A percentile compares a stretch with the other conserved stretches of the same genome.
Conservation (phyloP, 306 rosid genomes). For the Canavalia gladiata region DNA sequence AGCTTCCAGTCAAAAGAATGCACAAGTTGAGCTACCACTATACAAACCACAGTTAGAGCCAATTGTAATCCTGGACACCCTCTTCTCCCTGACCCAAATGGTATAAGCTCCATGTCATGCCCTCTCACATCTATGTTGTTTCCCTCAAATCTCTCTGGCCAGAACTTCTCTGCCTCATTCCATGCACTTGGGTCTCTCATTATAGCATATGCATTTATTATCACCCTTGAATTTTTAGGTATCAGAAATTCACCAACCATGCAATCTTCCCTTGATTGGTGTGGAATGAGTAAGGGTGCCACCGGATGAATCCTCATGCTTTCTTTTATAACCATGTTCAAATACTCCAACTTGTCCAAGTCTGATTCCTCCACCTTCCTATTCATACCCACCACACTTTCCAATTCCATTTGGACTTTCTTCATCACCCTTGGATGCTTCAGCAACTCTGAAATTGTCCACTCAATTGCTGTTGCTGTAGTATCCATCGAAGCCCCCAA, state of each 20-base stretch:
- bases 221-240: conserved; percentile 52
- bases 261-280: conserved; percentile 63
- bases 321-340: conserved; percentile 70
- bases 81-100: conserved; percentile 58
- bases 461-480: conserved; percentile 63
- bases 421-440: conserved; percentile 66
- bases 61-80: conserved; percentile 51
- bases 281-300: conserved; percentile 69
- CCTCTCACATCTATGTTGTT: conserved; percentile 45
- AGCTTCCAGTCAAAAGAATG: conserved; percentile 60
- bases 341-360: conserved; percentile 54
- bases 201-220: conserved; percentile 54
- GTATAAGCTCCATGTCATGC: conserved; percentile 49
- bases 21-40: conserved; percentile 50
- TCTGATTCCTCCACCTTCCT: conserved; percentile 72
- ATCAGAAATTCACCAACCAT: conserved; percentile 58
- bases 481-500: conserved; percentile 62
- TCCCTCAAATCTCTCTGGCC: conserved; percentile 59
- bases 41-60: conserved; percentile 43
- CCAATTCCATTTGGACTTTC: conserved; percentile 65
- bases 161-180: conserved; percentile 44
- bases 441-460: conserved; percentile 65
- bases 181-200: conserved; percentile 54
- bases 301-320: conserved; percentile 69
- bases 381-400: conserved; percentile 63